Evolutionary conservation across 176 grass and related monocot genomes (phyloP).

Genomic region (Typha latifolia): DNA sequence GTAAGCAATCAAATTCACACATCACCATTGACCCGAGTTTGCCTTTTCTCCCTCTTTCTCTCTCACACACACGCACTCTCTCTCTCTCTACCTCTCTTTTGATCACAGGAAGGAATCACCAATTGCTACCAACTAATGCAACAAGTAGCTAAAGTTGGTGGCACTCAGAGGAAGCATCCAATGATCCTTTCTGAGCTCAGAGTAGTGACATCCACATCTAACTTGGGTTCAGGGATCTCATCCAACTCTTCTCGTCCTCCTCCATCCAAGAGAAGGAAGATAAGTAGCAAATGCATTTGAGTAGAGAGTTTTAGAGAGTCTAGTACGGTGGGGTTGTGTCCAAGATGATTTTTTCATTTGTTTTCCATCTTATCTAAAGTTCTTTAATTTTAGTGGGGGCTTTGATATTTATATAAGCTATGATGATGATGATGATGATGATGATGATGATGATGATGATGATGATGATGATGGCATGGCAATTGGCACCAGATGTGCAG

Average conservation of each 20-base stretch:
- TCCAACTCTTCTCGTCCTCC: constrained; percentile 21
- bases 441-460: too few relatives aligned
- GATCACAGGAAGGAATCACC: constrained; percentile 56
- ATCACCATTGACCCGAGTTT: too few relatives aligned
- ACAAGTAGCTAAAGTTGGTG: constrained; percentile 28
- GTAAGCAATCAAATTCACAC: constrained; percentile 17
- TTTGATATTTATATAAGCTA: constrained; percentile 26
- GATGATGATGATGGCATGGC: too few relatives aligned
- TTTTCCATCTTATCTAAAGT: constrained; percentile 7
- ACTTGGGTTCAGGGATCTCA: constrained; percentile 7
- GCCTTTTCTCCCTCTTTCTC: too few relatives aligned
- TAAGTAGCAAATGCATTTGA: constrained; percentile 3
- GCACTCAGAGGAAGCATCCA: constrained; percentile 25
- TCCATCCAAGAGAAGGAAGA: constrained; percentile 60
- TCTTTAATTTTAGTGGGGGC: constrained; percentile 26
- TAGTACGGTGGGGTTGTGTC: too few relatives aligned
- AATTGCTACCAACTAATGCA: constrained; percentile 66
- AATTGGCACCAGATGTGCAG: neutral
- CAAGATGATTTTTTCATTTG: too few relatives aligned
- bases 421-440: constrained; percentile 13
- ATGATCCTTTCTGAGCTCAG: constrained; percentile 29
- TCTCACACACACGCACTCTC: neutral
- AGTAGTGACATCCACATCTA: constrained; percentile 18
- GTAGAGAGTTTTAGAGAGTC: too few relatives aligned
- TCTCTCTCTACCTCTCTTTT: constrained; percentile 1